These are phyloP conservation scores for Bryoglossum gracile DNA, from an alignment of 495 filamentous ascomycete genomes.

Conservation along the genomic window DNA sequence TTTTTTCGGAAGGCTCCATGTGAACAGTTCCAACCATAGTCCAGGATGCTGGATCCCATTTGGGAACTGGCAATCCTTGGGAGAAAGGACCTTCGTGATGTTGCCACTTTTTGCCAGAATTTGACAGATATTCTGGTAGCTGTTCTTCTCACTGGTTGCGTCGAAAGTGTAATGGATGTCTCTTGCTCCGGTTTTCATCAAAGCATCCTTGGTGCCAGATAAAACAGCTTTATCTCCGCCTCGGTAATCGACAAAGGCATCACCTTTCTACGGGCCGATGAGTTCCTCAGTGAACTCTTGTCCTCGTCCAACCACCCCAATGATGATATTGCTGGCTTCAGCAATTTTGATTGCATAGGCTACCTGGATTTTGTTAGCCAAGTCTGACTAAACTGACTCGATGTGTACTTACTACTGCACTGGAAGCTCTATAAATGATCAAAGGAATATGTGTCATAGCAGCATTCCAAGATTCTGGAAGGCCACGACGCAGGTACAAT, in stretches of 20 bases:
- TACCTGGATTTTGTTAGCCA: slow-evolving; percentile 29
- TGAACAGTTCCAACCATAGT: slow-evolving; percentile 48
- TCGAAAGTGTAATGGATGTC: slow-evolving; percentile 48
- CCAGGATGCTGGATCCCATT: slow-evolving; percentile 27
- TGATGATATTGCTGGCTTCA: slow-evolving; percentile 56
- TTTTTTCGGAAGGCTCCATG: slow-evolving; percentile 19
- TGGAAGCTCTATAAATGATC: slow-evolving; percentile 52
- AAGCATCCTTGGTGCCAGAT: slow-evolving; percentile 39
- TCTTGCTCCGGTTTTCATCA: slow-evolving; percentile 29
- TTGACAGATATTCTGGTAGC: slow-evolving; percentile 34
- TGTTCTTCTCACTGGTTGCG: slow-evolving; percentile 49
- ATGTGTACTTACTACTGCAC: slow-evolving; percentile 41
- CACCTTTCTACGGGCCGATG: slow-evolving; percentile 57
- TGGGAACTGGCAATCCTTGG: slow-evolving; percentile 29
- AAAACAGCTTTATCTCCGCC: slow-evolving; percentile 49
- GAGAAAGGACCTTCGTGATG: slow-evolving; percentile 49
- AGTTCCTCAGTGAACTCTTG: slow-evolving; percentile 49
- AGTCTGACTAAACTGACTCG: background rate
- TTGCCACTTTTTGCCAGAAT: slow-evolving; percentile 38
- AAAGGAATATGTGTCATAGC: slow-evolving; percentile 41
- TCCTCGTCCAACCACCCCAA: slow-evolving; percentile 59
- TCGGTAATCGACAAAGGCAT: slow-evolving; percentile 68
- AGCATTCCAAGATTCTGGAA: slow-evolving; percentile 59
- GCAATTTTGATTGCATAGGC: slow-evolving; percentile 64
- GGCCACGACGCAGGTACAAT: slow-evolving; percentile 48